These are phyloP conservation scores for Waltergamsia citrina DNA, from an alignment of 2,329 filamentous ascomycete species.

Conservation along the genomic window DNA sequence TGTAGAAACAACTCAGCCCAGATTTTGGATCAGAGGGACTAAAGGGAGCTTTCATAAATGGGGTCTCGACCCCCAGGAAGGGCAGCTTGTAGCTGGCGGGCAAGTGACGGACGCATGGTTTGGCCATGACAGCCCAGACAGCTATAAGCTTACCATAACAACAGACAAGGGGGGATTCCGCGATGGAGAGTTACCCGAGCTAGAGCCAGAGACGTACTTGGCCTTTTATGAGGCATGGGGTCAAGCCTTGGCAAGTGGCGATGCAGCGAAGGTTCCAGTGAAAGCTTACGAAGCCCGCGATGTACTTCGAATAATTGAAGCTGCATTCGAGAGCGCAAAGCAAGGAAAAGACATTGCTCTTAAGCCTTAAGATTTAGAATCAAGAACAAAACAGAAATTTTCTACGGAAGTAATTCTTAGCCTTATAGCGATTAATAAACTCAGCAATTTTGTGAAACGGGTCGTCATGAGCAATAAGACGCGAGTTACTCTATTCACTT, in stretches of 20 bases:
- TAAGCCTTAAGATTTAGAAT: slow-evolving; percentile 8
- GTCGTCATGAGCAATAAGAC: too few species aligned
- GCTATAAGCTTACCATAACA: slow-evolving; percentile 49
- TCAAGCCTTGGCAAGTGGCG: slow-evolving; percentile 34
- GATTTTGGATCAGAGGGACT: slow-evolving; percentile 72
- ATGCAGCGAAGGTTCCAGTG: slow-evolving; percentile 41
- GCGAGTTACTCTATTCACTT: too few species aligned
- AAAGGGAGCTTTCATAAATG: slow-evolving; percentile 68
- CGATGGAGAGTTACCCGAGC: slow-evolving; percentile 42
- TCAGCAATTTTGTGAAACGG: too few species aligned
- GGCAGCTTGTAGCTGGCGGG: slow-evolving; percentile 57
- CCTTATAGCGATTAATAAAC: too few species aligned
- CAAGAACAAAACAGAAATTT: too few species aligned
- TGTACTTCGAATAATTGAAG: slow-evolving; percentile 44
- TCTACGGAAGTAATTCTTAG: too few species aligned
- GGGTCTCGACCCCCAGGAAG: slow-evolving; percentile 65
- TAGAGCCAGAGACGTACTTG: slow-evolving; percentile 57
- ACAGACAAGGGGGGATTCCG: slow-evolving; percentile 38
- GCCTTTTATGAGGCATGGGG: slow-evolving; percentile 53
- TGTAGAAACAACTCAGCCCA: slow-evolving; percentile 57
- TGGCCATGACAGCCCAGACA: slow-evolving; percentile 52
- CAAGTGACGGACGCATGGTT: slow-evolving; percentile 53
- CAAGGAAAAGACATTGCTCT: slow-evolving; percentile 33
- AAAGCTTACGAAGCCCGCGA: slow-evolving; percentile 41
- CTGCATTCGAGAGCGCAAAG: slow-evolving; percentile 37